These are phyloP conservation scores for Oryza longistaminata DNA, from an alignment of 176 grass and related monocot species.

Conservation along the genomic window DNA sequence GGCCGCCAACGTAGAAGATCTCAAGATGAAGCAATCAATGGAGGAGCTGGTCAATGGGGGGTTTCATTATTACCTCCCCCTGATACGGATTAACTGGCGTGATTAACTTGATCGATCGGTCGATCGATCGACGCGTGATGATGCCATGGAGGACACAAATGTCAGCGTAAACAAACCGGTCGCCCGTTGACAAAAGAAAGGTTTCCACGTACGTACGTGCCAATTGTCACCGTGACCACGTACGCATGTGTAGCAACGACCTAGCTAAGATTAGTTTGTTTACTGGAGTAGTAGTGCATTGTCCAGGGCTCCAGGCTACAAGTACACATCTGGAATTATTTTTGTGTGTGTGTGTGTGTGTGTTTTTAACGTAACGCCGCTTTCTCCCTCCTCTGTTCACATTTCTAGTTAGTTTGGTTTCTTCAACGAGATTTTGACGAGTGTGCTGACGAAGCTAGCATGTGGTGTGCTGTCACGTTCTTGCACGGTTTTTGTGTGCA, in stretches of 20 bases:
- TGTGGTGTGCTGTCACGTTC: background rate
- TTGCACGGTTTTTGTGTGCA: background rate
- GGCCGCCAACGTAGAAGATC: background rate
- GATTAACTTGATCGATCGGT: background rate
- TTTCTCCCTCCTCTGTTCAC: background rate
- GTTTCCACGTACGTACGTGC: background rate
- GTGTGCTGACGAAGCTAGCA: background rate
- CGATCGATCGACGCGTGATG: background rate
- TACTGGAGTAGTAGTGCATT: background rate
- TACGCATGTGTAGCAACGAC: constrained; percentile 15
- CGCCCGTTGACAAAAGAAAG: constrained; percentile 13
- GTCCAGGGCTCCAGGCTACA: background rate
- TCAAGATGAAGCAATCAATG: background rate
- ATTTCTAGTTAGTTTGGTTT: background rate
- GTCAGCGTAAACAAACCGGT: background rate
- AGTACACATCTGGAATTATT: constrained; percentile 6
- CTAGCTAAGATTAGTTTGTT: background rate
- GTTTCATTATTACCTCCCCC: background rate
- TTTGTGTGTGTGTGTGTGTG: background rate
- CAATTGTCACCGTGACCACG: constrained; percentile 19
- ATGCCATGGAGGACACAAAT: constrained; percentile 1
- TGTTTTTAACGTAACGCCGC: background rate
- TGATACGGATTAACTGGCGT: background rate
- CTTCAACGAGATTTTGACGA: constrained; percentile 2
- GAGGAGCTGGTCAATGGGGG: background rate